Percentiles rank a stretch among this genome's conserved stretches.
Evolutionary conservation across 148 eudicot genomes (phyloP).

Genomic region (Polygonum maritimum): DNA sequence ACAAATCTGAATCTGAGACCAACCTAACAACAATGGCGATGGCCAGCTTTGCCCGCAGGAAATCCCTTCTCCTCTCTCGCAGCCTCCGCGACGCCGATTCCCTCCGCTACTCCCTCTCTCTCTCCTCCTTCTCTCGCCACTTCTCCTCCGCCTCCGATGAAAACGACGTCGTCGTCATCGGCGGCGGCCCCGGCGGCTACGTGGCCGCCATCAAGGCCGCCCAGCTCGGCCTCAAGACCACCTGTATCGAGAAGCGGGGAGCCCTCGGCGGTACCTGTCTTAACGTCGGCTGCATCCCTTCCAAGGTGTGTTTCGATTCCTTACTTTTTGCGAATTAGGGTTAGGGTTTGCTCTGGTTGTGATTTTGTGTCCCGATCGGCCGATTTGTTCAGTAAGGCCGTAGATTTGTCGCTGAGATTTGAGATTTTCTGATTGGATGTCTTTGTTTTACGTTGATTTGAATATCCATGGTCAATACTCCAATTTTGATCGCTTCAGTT

Average conservation of each 20-base stretch:
- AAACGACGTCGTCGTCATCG: slow-evolving; percentile 82
- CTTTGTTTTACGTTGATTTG: neutral
- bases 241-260: slow-evolving; percentile 93
- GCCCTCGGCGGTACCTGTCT: slow-evolving; percentile 91
- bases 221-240: slow-evolving; percentile 82
- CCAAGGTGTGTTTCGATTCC: slow-evolving; percentile 46
- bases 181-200: slow-evolving; percentile 95
- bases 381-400: neutral
- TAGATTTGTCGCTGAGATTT: neutral
- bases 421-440: neutral
- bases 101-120: slow-evolving; percentile 31
- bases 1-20: neutral
- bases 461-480: neutral
- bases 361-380: neutral
- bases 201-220: slow-evolving; percentile 97
- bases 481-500: neutral
- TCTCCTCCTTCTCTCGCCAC: slow-evolving; percentile 32
- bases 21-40: slow-evolving; percentile 44
- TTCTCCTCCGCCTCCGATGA: slow-evolving; percentile 62
- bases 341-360: neutral
- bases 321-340: neutral
- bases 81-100: slow-evolving; percentile 28
- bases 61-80: slow-evolving; percentile 23
- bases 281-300: slow-evolving; percentile 93
- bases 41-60: slow-evolving; percentile 56